Evolutionary conservation across 257 asterid genomes (phyloP), one percentile per base, ranked within the genome.

Genomic region (Oldenlandia corymbosa): DNA sequence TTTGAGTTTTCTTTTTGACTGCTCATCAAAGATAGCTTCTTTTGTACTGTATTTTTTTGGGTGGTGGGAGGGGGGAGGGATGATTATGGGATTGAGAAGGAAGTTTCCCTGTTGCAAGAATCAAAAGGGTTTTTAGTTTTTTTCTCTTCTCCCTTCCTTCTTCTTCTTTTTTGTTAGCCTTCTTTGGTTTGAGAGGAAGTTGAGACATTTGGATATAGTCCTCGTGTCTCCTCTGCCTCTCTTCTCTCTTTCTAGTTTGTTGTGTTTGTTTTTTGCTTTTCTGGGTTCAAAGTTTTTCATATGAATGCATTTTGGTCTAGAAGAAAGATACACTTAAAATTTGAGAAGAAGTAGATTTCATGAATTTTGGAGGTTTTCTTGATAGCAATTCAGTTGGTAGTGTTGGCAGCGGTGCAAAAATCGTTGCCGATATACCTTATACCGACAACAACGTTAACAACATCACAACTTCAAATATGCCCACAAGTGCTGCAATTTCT

Each of bases 341-440:
- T 10, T 24, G 43, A 24, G 68, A 50, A 58, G 18, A 18, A 28
- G 5, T 3, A 20, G 59, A 53, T 84, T 84, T 83, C 80, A 92
- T 92, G 97, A 89, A 90, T 89, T 87, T 92, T 87, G 96, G 91
- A 76, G 97, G 83, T 56, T 88, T 91, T 76, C 89, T 86, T 49
- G 93, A 88, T 34, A 85, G 57, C 80, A 80, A 67, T 79, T 77
- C 91, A 58, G 81, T 80, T 70, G 86, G n/a, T n/a, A 34, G 76
- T 65, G 82, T 77, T 46, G 74, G 74, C n/a, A 73, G 79, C 47
- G 80, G 85, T 65, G 77, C 86, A 72, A 85, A 88, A 77, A 76
- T 83, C 75, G 89, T 72, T 70, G 79, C 84, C 39, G 85, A 80
- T 36, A 78, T 70, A 69, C 78, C 87, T 53, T 83, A 66, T 62